Base-by-base conservation (phyloP, 352 stramenopile genomes). In the Pythium graminicola region DNA sequence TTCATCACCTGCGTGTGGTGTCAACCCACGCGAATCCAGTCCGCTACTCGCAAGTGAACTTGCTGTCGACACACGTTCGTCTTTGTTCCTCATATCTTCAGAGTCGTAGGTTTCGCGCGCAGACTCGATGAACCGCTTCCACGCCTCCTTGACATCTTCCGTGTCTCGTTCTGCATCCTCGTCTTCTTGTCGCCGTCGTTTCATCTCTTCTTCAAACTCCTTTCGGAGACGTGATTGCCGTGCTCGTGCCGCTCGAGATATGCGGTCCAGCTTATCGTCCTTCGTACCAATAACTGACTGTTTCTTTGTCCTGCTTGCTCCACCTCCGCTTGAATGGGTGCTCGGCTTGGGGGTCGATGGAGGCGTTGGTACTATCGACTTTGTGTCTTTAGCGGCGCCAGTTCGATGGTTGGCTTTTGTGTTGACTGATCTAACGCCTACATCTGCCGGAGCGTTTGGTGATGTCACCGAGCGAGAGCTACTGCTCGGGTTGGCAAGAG, bases 51-150 rank as follows among this genome's bases (percentile, higher is more conserved):
- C 7, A 22, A 3, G 19, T 1, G 43, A 48, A 5, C 22, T 41
- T 2, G 53, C 33, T 7, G 53, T 60, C 16, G 26, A 54, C 41
- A 5, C 28, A 6, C 44, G 54, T 28, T 52, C 39, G 16, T 54
- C 20, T n/a, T 32, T 46, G 14, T 35, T 39, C 22, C 23, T 6
- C 13, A 3, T 43, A 14, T 60, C 39, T 4, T 45, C 41, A 17
- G 9, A 6, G 13, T 32, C 19, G 13, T 63, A 61, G 7, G 54
- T 51, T 10, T 66, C 16, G 10, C 51, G 22, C 28, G 40, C 52
- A 6, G 72, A 70, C 44, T 86, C 74, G 31, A 88, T 58, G 39
- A 88, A 86, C 13, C 64, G 62, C 31, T 73, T 64, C 77, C 77
- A 88, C 17, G 75, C 77, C 1, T 49, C 45, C 38, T 85, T 73